Evolutionary conservation across 1,284 basidiomycete species (phyloP).

Genomic region (Fomes fomentarius): DNA sequence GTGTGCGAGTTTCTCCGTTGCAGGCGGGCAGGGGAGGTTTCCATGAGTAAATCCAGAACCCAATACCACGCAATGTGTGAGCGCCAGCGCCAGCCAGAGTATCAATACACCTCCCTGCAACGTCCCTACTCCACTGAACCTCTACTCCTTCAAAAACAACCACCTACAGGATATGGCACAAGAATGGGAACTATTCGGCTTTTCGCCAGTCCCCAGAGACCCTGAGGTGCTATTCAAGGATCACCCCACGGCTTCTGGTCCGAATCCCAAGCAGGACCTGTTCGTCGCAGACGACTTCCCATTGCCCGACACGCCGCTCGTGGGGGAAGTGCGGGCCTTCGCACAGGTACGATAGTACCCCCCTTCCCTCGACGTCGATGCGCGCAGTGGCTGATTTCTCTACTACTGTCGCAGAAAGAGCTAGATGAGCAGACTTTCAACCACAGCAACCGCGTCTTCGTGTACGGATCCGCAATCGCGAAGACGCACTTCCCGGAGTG

Average conservation of each 20-base stretch:
- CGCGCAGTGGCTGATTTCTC: no score
- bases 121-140: neutral
- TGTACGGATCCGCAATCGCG: conserved; percentile 51
- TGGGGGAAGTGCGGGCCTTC: conserved; percentile 44
- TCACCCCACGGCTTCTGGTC: conserved; percentile 49
- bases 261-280: conserved; percentile 48
- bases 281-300: conserved; percentile 47
- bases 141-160: neutral
- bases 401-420: conserved; percentile 39
- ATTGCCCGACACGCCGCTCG: conserved; percentile 47
- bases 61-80: no score
- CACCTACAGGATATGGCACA: conserved; percentile 6
- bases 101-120: no score
- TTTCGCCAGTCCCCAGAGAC: conserved; percentile 51
- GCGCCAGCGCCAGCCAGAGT: no score
- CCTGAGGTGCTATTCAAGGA: conserved; percentile 52
- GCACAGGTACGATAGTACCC: conserved; percentile 45
- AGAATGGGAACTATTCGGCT: conserved; percentile 43
- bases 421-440: conserved; percentile 53
- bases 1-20: no score
- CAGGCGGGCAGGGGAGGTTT: no score
- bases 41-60: no score
- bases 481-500: conserved; percentile 53
- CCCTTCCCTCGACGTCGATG: no score
- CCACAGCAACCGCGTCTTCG: conserved; percentile 54